These are phyloP conservation scores for Mycosarcoma mackinlayi DNA, from an alignment of 1,284 basidiomycete species.

Conservation along the genomic window DNA sequence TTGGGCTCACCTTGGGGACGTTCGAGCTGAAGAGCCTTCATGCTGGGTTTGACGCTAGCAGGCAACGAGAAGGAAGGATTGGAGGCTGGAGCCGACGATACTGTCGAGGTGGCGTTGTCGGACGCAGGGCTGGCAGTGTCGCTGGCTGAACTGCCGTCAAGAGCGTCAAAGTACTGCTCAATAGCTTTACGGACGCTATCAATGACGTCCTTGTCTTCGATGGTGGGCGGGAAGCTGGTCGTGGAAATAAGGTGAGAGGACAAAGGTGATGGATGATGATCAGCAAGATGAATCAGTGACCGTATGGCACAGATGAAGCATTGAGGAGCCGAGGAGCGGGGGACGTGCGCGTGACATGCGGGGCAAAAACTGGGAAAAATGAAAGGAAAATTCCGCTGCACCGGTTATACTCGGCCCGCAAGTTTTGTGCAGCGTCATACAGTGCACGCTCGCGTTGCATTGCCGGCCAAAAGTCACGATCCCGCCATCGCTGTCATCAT, in stretches of 20 bases:
- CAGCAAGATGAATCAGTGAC: slow-evolving; percentile 4
- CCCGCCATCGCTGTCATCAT: too few relatives aligned
- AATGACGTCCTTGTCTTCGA: slow-evolving; percentile 55
- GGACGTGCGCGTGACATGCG: background rate
- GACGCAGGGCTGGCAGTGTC: background rate
- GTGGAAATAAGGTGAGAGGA: background rate
- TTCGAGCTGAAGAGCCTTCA: slow-evolving; percentile 61
- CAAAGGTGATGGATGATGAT: slow-evolving; percentile 3
- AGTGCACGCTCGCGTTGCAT: too few relatives aligned
- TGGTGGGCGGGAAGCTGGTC: slow-evolving; percentile 50
- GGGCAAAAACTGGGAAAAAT: background rate
- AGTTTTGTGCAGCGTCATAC: too few relatives aligned
- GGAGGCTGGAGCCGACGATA: background rate
- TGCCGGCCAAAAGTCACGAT: background rate
- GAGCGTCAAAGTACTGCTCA: slow-evolving; percentile 48
- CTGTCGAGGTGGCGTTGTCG: background rate
- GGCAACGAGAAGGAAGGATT: background rate
- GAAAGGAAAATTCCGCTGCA: too few relatives aligned
- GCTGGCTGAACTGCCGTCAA: slow-evolving; percentile 7
- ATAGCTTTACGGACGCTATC: slow-evolving; percentile 42
- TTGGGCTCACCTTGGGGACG: slow-evolving; percentile 35
- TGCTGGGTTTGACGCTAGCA: slow-evolving; percentile 21
- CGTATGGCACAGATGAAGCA: too few relatives aligned
- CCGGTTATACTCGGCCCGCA: too few relatives aligned
- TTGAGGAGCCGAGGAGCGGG: background rate